These are phyloP conservation scores for Russula lepida DNA, from an alignment of 768 basidiomycete genomes.

Conservation along the genomic window DNA sequence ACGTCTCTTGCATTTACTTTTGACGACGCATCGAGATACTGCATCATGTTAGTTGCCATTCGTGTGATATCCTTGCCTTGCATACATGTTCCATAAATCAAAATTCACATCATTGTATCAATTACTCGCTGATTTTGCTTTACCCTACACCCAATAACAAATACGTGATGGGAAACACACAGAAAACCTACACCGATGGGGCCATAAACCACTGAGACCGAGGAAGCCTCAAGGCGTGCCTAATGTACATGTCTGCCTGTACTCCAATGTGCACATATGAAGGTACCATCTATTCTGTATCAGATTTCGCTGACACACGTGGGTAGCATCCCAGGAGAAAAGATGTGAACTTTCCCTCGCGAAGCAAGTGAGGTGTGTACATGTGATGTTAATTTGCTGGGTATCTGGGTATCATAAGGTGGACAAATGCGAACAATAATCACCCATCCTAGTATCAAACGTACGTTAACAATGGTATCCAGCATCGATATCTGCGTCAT, in stretches of 20 bases:
- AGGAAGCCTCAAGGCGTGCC: no score
- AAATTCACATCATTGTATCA: not conserved
- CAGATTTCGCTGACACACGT: conserved; percentile 22
- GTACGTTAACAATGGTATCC: no score
- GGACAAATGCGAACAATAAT: no score
- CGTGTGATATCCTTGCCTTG: not conserved
- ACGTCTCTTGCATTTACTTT: not conserved
- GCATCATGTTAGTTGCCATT: not conserved
- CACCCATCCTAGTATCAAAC: no score
- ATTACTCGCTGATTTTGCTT: not conserved
- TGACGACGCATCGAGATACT: no score
- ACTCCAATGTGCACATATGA: not conserved
- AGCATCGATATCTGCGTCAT: no score
- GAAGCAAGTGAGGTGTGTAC: no score
- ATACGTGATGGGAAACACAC: not conserved
- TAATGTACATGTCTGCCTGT: not conserved
- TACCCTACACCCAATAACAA: not conserved
- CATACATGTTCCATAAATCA: not conserved
- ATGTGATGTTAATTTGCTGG: no score
- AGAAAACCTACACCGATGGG: not conserved
- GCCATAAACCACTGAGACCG: no score
- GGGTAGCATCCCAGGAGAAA: conserved; percentile 29
- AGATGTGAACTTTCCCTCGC: not conserved
- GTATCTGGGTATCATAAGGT: no score
- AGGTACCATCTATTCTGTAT: conserved; percentile 5